Percentiles rank a stretch among this genome's conserved stretches.
phyloP scores from a whole-genome alignment of 257 asterid species.

The Echium plantagineum region DNA sequence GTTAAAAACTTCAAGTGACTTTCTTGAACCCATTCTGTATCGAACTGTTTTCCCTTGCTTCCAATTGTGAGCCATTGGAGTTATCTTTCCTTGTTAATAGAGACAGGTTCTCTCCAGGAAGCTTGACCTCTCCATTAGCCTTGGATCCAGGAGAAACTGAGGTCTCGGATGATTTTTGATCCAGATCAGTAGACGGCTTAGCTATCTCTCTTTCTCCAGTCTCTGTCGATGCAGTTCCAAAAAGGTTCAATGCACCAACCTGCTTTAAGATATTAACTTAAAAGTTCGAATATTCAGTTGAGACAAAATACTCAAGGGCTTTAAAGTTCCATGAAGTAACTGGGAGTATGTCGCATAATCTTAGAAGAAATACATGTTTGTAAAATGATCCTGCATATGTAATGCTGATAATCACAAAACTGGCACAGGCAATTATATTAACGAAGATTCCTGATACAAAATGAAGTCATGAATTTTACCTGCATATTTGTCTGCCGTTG shows the following conservation, averaged over 20 bases:
- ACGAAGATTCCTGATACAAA: too few species aligned
- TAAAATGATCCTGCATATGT: too few species aligned
- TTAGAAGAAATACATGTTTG: too few species aligned
- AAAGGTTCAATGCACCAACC: slow-evolving; percentile 14
- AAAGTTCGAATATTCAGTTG: not conserved
- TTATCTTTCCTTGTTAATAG: slow-evolving; percentile 10
- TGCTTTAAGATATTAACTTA: slow-evolving; percentile 2
- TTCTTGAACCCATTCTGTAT: slow-evolving; percentile 1
- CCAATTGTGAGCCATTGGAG: not conserved
- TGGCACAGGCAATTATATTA: too few species aligned
- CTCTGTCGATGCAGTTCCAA: slow-evolving; percentile 3
- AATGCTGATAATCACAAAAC: not conserved
- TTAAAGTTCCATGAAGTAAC: too few species aligned
- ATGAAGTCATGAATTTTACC: slow-evolving; percentile 6
- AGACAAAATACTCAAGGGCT: not conserved
- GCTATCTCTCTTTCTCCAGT: slow-evolving; percentile 9
- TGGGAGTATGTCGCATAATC: too few species aligned
- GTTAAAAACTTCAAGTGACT: not conserved
- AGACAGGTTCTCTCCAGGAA: slow-evolving; percentile 8
- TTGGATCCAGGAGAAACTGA: slow-evolving; percentile 5
- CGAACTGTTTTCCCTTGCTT: slow-evolving; percentile 3
- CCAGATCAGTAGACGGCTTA: slow-evolving; percentile 6
- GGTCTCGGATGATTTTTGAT: not conserved
- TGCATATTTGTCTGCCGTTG: slow-evolving; percentile 23
- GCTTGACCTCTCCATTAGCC: slow-evolving; percentile 12